Base-by-base conservation (phyloP, 2,329 filamentous ascomycete species). In the Penicillium sumatraense region DNA sequence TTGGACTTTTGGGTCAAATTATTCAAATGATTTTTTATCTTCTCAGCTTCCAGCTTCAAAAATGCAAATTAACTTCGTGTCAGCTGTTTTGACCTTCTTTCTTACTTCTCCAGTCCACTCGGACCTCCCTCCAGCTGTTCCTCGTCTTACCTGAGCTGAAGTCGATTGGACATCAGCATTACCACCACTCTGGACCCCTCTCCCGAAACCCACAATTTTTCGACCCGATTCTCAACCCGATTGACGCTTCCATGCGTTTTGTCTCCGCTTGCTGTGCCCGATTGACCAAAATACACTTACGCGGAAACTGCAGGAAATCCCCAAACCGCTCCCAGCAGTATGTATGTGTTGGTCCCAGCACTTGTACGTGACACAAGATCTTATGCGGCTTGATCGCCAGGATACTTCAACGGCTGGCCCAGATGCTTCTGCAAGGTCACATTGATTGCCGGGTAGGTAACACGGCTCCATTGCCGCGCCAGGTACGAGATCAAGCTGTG, bases 401-500 rank as follows among this genome's bases (percentile, higher is more conserved):
- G 79, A 53, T 78, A 84, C 3, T 72, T 68, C 3, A 84, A 65
- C 3, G 69, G 69, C 41, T 75, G 60, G 14, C 68, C 67, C 8
- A 80, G 68, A 40, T 79, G 68, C 21, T 75, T 76, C 46, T 77
- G 74, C 0, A 84, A 78, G 1, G 75, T 72, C 2, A 80, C 80
- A 59, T 83, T 83, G 11, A 83, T 71, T 3, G 77, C 80, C 3
- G 83, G 69, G 0, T 5, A 78, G 77, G 33, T 78, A 75, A 2
- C 78, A 69, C 7, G 78, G 66, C 60, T 83, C 84, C 75, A 83
- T 82, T 1, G 77, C 74, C 2, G 77, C 77, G 57, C 81, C 78
- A 13, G 74, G 76, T 0, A 81, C 78, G 1, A 78, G 78, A 11
- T 80, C 21, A 80, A 66, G 51, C 84, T 80, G 63, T 72, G 78